phyloP scores from a whole-genome alignment of 108 stramenopile genomes.

The Pseudonitzschia multiseries region DNA sequence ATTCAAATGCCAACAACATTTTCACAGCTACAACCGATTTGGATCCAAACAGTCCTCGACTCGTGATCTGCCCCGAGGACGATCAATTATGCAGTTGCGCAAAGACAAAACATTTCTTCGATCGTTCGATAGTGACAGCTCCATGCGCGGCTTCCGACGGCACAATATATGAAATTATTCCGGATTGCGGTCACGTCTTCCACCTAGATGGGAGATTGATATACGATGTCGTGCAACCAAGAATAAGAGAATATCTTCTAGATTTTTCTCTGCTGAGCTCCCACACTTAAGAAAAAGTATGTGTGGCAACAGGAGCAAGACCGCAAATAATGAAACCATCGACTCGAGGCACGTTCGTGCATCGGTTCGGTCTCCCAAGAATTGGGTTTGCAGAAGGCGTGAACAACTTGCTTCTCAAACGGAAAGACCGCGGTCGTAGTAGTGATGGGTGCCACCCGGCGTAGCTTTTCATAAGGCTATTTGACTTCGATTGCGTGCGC shows the following conservation, averaged over 20 bases:
- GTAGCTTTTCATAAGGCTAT: too few species aligned
- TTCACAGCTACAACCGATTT: not conserved
- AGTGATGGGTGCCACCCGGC: too few species aligned
- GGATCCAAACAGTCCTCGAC: not conserved
- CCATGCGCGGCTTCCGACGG: not conserved
- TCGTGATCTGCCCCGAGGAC: slow-evolving; percentile 12
- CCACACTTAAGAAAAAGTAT: too few species aligned
- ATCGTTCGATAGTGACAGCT: not conserved
- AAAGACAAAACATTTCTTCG: not conserved
- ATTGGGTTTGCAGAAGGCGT: too few species aligned
- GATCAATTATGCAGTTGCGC: not conserved
- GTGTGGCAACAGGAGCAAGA: too few species aligned
- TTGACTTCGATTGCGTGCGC: too few species aligned
- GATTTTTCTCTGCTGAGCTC: not conserved
- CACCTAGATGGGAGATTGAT: slow-evolving; percentile 1
- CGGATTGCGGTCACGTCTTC: slow-evolving; percentile 15
- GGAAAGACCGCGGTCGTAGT: too few species aligned
- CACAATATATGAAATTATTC: not conserved
- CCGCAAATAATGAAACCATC: too few species aligned
- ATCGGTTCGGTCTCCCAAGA: too few species aligned
- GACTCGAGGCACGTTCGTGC: too few species aligned
- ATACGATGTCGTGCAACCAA: slow-evolving; percentile 2
- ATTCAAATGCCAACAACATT: not conserved
- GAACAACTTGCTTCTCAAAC: too few species aligned
- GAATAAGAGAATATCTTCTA: not conserved